A percentile compares a stretch with the other conserved stretches of the same genome.
phyloP scores from a whole-genome alignment of 2,329 filamentous ascomycete species.

The Fusarium devonianum region DNA sequence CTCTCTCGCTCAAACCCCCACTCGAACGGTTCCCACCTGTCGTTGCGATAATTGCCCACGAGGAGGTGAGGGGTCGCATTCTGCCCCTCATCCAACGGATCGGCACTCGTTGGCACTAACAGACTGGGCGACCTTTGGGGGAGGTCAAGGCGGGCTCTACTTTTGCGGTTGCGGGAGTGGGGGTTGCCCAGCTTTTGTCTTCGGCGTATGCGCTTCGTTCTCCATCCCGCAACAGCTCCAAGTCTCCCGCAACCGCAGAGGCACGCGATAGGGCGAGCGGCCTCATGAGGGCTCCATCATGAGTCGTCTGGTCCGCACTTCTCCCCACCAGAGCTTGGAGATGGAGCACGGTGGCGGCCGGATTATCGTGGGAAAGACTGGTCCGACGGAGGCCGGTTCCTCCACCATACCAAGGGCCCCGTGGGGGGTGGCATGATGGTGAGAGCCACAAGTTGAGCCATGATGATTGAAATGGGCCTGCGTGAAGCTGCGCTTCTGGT shows the following conservation, averaged over 20 bases:
- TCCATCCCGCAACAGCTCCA: conserved; percentile 17
- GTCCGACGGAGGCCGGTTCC: conserved; percentile 34
- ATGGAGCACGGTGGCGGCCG: conserved; percentile 8
- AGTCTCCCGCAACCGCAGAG: conserved; percentile 23
- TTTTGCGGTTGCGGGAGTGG: conserved; percentile 25
- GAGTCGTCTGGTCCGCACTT: conserved; percentile 15
- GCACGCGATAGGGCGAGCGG: conserved; percentile 28
- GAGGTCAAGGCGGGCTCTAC: conserved; percentile 4
- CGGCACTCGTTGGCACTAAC: too few relatives aligned
- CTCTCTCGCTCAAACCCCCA: conserved; percentile 26
- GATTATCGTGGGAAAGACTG: conserved; percentile 37
- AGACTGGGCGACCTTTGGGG: conserved; percentile 27
- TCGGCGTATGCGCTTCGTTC: conserved; percentile 3
- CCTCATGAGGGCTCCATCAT: conserved; percentile 25
- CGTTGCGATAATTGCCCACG: conserved; percentile 16
- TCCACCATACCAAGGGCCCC: conserved; percentile 38
- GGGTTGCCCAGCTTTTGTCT: too few relatives aligned
- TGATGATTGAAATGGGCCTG: neutral
- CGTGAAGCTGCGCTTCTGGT: neutral
- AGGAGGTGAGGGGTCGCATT: conserved; percentile 25
- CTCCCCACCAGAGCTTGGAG: conserved; percentile 18
- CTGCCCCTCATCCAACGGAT: neutral
- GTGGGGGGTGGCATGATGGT: conserved; percentile 8
- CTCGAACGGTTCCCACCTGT: conserved; percentile 21
- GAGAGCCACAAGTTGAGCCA: too few relatives aligned